These are phyloP conservation scores for Diddensiella caesifluorescens DNA, from an alignment of 805 yeast species.

Conservation along the genomic window DNA sequence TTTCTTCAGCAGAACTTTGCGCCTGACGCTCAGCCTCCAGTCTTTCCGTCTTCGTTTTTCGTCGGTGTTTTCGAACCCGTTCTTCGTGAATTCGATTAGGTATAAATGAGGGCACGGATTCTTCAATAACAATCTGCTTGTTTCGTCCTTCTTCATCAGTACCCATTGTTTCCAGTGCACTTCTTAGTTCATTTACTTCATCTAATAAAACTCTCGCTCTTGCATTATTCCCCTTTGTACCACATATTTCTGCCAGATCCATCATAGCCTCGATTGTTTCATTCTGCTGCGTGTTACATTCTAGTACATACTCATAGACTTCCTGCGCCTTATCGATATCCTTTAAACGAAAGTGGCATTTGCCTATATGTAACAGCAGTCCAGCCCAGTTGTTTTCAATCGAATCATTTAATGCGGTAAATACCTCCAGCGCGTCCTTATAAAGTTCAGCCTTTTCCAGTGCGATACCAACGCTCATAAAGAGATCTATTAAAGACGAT, in stretches of 20 bases:
- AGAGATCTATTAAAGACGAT: conserved; percentile 65
- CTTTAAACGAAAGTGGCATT: conserved; percentile 69
- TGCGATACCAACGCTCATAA: conserved; percentile 67
- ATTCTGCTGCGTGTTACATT: conserved; percentile 39
- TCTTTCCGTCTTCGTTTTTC: conserved; percentile 39
- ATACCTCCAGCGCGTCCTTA: conserved; percentile 69
- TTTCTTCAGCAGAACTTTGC: conserved; percentile 50
- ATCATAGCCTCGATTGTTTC: conserved; percentile 67
- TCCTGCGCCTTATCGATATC: conserved; percentile 36
- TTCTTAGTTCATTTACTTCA: conserved; percentile 25
- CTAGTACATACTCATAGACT: conserved; percentile 24
- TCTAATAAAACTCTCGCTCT: conserved; percentile 31
- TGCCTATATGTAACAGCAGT: conserved; percentile 57
- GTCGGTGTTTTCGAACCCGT: conserved; percentile 9
- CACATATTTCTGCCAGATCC: conserved; percentile 76
- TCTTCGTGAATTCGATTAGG: conserved; percentile 4
- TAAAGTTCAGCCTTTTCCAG: conserved; percentile 63
- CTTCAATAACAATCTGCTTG: conserved; percentile 1
- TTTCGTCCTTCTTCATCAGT: neutral
- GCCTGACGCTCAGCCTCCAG: conserved; percentile 54
- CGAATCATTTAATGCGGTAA: conserved; percentile 24
- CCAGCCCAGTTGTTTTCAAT: conserved; percentile 25
- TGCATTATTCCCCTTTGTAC: conserved; percentile 32
- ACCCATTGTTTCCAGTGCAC: conserved; percentile 2
- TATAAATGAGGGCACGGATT: conserved; percentile 7